Evolutionary conservation across 805 yeast genomes (phyloP), one percentile per base, ranked within the genome.

Genomic region (Nakazawaea pomicola): DNA sequence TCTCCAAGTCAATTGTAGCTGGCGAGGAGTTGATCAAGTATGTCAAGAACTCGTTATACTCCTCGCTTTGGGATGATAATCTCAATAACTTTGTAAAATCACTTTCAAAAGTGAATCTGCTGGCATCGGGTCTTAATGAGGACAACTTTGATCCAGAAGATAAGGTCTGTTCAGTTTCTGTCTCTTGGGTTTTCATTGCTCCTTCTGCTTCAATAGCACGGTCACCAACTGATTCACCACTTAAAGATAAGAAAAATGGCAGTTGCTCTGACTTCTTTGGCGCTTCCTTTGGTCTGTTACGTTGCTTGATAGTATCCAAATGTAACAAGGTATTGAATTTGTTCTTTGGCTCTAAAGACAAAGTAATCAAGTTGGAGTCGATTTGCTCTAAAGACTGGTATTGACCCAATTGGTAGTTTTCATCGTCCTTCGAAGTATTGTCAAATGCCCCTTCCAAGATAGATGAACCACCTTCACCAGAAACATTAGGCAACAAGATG

Each of bases 271-370:
- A 87, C 49, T 80, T 85, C 67, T 85, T 86, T 25, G 93, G 85
- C 1, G 91, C 83, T 57, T 88, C 96, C 38, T 68, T 79, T 17
- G 99, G 97, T 61, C 87, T 91, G 57, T 88, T 89, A 54, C 99
- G 76, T 57, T 74, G 76, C 54, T 79, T 87, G 51, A 93, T 91
- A 6, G 80, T 74, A 52, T 93, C 98, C 49, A 93, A 63, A 57
- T 93, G 81, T 34, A 86, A 59, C 33, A 93, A 64, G 2, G 95
- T 88, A 47, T 74, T 78, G 68, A 85, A 82, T 56, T 87, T 89
- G 44, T 72, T 73, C 52, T 91, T 75, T 19, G 98, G 87, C 5
- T 83, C 83, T 24, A 77, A 50, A 1, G 95, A 82, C 35, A 93
- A 72, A 0, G 99, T 88, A 16, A 84, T 58, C 41, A 93, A 64